Evolutionary conservation across 2,329 filamentous ascomycete species (phyloP).

Genomic region (Coleophoma cylindrospora): DNA sequence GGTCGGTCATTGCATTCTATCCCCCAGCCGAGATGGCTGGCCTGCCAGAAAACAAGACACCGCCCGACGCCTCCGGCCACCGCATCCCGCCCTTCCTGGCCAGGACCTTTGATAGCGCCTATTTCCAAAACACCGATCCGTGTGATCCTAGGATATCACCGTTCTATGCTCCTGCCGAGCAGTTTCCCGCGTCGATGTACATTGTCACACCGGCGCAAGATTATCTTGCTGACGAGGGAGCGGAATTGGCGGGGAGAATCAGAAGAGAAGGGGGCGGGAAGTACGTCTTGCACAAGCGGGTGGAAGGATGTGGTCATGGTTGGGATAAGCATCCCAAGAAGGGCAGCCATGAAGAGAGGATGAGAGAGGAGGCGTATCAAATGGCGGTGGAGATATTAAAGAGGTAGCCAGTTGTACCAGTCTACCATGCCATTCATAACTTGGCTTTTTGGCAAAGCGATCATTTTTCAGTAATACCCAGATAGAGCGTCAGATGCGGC

Average conservation of each 20-base stretch:
- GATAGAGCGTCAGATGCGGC: too few species aligned
- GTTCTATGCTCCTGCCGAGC: conserved; percentile 17
- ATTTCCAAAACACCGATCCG: conserved; percentile 23
- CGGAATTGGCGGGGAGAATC: conserved; percentile 26
- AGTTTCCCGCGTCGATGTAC: conserved; percentile 22
- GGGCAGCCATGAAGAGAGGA: conserved; percentile 3
- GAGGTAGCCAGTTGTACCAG: conserved; percentile 3
- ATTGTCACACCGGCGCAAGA: conserved; percentile 32
- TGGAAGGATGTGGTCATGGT: conserved; percentile 11
- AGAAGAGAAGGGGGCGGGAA: conserved; percentile 11
- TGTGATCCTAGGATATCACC: conserved; percentile 31
- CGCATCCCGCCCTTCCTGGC: conserved; percentile 14
- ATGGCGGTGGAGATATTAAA: conserved; percentile 6
- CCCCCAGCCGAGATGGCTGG: conserved; percentile 28
- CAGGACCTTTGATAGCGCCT: conserved; percentile 29
- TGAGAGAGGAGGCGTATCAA: conserved; percentile 6
- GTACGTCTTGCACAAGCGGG: conserved; percentile 18
- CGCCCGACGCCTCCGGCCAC: conserved; percentile 19
- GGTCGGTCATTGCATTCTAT: conserved; percentile 43
- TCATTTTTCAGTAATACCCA: too few species aligned
- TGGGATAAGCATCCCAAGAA: conserved; percentile 11
- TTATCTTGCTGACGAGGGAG: conserved; percentile 28
- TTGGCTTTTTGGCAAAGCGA: too few species aligned
- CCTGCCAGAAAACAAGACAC: conserved; percentile 21
- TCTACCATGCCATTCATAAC: too few species aligned